Percentiles rank a stretch among this genome's conserved stretches.
phyloP scores from a whole-genome alignment of 805 yeast species.

The Myxozyma mucilagina region DNA sequence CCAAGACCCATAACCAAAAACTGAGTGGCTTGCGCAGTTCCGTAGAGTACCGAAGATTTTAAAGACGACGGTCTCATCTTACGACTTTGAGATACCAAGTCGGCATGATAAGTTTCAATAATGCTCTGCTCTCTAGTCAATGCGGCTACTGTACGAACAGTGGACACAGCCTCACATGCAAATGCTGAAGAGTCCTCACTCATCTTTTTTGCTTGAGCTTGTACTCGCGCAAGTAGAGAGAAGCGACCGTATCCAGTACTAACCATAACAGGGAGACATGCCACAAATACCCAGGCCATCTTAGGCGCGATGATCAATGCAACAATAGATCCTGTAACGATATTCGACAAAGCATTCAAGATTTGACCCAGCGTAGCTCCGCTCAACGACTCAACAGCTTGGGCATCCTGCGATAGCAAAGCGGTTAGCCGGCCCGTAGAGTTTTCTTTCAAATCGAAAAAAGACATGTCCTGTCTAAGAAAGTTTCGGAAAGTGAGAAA shows the following conservation, averaged over 20 bases:
- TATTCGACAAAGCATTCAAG: slow-evolving; percentile 39
- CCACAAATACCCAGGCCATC: slow-evolving; percentile 44
- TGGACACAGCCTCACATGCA: slow-evolving; percentile 45
- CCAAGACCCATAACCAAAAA: slow-evolving; percentile 46
- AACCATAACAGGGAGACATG: slow-evolving; percentile 42
- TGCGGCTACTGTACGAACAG: slow-evolving; percentile 47
- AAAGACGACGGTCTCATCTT: slow-evolving; percentile 3
- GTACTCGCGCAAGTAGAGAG: slow-evolving; percentile 39
- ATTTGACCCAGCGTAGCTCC: slow-evolving; percentile 47
- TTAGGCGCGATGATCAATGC: slow-evolving; percentile 45
- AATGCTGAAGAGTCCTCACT: slow-evolving; percentile 44
- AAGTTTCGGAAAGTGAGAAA: slow-evolving; percentile 29
- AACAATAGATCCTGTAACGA: slow-evolving; percentile 44
- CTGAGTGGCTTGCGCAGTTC: slow-evolving; percentile 16
- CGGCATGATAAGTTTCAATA: slow-evolving; percentile 35
- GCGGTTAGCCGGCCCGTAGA: slow-evolving; percentile 35
- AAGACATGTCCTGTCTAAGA: slow-evolving; percentile 36
- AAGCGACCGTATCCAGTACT: slow-evolving; percentile 46
- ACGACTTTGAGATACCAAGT: slow-evolving; percentile 13
- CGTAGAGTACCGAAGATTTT: slow-evolving; percentile 21
- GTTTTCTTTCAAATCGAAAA: slow-evolving; percentile 35
- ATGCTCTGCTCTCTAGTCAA: slow-evolving; percentile 47
- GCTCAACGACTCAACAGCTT: slow-evolving; percentile 34
- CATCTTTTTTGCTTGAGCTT: slow-evolving; percentile 42
- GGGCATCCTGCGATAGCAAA: slow-evolving; percentile 33